Evolutionary conservation across 257 asterid species (phyloP), one percentile per base, ranked within the genome.

Genomic region (Linderniella brevidens): DNA sequence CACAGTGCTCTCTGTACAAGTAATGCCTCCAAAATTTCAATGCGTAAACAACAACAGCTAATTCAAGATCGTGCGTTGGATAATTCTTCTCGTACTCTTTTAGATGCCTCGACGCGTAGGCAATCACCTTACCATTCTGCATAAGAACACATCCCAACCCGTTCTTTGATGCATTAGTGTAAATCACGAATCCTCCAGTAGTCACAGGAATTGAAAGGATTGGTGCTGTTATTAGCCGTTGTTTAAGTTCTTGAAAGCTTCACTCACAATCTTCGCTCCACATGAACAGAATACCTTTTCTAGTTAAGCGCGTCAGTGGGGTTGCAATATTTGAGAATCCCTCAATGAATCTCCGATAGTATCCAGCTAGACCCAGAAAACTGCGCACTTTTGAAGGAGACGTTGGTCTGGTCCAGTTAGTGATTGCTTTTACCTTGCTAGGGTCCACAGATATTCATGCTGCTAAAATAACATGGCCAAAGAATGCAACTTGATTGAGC

Each of bases 261-360:
- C 14, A 3, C 8, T 38, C 43, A 38, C 43, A 38, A 3, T 38
- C 14, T 38, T 4, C 13, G 8, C 8, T 38, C 14, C 43, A 38
- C 3, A 1, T 40, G 44, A 40, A 40, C 9, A 4, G 14, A 1
- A 40, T 13, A 40, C 15, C 44, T 9, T 40, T 40, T 40, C 44
- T 40, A 1, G 15, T 11, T 9, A 40, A 40, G 3, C 15, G 3
- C 9, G 48, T 43, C 2, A 43, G 17, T 11, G 48, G 48, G 14
- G 18, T 13, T 13, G 48, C 48, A 13, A 43, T 43, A 1, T 15
- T 43, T 8, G 17, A 43, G 18, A 43, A 43, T 9, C 17, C 18
- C 17, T 43, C 17, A 8, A 43, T 13, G 17, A 43, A 43, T 43
- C 48, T 43, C 17, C 48, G 48, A 43, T 43, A 43, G 8, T 43